Conservation (phyloP, 176 grass and related monocot genomes). For the Aegilops tauschii region DNA sequence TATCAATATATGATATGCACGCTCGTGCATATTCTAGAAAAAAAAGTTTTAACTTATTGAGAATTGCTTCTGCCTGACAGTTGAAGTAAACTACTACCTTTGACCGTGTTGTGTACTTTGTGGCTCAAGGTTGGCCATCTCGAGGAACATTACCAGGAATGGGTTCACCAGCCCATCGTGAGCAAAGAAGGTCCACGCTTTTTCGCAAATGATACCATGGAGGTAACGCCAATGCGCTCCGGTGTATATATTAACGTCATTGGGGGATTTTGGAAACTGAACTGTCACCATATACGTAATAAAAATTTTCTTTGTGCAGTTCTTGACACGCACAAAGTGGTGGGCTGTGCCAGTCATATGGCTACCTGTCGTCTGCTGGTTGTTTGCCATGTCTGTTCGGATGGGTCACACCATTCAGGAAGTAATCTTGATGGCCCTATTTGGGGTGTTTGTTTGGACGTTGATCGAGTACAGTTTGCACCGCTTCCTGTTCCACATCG, state of each 20-base stretch:
- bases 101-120: background rate
- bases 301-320: conserved; percentile 31
- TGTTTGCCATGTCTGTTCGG: conserved; percentile 44
- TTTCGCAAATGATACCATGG: conserved; percentile 65
- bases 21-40: too few species aligned
- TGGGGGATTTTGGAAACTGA: background rate
- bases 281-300: background rate
- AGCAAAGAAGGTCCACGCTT: conserved; percentile 89
- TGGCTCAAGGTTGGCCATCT: conserved; percentile 82
- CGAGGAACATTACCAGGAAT: conserved; percentile 82
- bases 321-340: conserved; percentile 88
- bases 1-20: too few species aligned
- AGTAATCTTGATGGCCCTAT: conserved; percentile 45
- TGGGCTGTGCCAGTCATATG: conserved; percentile 84
- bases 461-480: conserved; percentile 84
- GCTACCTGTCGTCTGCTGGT: conserved; percentile 80
- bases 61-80: background rate
- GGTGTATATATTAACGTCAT: background rate
- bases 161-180: conserved; percentile 92
- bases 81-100: background rate
- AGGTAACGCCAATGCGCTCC: conserved; percentile 48
- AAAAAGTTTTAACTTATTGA: background rate
- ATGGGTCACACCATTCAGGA: conserved; percentile 62
- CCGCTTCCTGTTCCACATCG: conserved; percentile 92
- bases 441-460: conserved; percentile 86